phyloP scores from a whole-genome alignment of 306 rosid genomes.

The Oxytropis ochrocephala region DNA sequence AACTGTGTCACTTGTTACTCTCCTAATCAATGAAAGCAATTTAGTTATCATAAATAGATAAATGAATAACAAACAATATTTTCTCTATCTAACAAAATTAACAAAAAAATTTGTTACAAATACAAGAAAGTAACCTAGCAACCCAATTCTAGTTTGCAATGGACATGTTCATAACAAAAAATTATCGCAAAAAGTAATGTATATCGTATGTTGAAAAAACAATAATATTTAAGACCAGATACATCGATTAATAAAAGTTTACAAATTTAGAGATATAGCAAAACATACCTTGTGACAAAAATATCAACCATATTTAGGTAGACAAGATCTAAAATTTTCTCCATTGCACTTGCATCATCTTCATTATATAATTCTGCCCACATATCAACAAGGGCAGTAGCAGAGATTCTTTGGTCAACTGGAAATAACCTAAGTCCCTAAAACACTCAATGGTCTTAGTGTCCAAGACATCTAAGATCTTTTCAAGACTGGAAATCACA shows the following conservation, averaged over 20 bases:
- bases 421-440: conserved; percentile 66
- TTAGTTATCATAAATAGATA: neutral
- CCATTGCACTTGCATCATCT: conserved; percentile 30
- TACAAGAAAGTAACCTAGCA: neutral
- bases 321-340: conserved; percentile 28
- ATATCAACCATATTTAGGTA: conserved; percentile 29
- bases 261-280: neutral
- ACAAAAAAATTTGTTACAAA: neutral
- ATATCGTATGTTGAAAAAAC: too few species aligned
- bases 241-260: too few species aligned
- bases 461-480: conserved; percentile 34
- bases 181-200: neutral
- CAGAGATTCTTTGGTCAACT: conserved; percentile 57
- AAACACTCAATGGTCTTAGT: conserved; percentile 39
- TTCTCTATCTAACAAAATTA: neutral
- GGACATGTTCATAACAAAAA: too few species aligned
- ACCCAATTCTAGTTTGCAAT: too few species aligned
- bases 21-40: conserved; percentile 28
- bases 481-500: conserved; percentile 36
- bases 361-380: conserved; percentile 43
- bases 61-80: neutral
- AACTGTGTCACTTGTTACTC: conserved; percentile 13
- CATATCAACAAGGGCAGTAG: conserved; percentile 52
- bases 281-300: conserved; percentile 44
- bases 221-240: too few species aligned